A percentile compares a stretch with the other conserved stretches of the same genome.
phyloP scores from a whole-genome alignment of 352 stramenopile genomes.

The Thalassiosira pacifica region DNA sequence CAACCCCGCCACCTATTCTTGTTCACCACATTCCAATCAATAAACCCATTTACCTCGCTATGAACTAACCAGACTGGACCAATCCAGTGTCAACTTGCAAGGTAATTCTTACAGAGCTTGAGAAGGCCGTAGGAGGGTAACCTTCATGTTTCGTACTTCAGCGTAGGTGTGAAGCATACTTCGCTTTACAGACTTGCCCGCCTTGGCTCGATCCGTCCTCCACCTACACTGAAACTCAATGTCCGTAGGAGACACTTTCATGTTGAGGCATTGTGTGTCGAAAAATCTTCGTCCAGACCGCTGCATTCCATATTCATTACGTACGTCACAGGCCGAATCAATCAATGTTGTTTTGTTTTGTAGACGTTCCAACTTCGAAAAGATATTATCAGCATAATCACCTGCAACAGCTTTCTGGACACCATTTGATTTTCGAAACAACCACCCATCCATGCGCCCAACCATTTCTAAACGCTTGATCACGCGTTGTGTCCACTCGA shows the following conservation, averaged over 20 bases:
- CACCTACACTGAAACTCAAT: not conserved
- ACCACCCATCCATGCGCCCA: not conserved
- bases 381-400: not conserved
- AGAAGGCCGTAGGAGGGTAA: not conserved
- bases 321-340: not conserved
- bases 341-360: not conserved
- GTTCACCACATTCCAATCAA: too few species aligned
- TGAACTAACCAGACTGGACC: too few species aligned
- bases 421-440: not conserved
- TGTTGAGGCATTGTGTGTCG: not conserved
- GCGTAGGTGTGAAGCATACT: not conserved
- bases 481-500: constrained; percentile 13
- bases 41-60: too few species aligned
- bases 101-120: too few species aligned
- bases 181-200: not conserved
- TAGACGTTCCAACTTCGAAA: constrained; percentile 1
- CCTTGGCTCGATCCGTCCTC: not conserved
- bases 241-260: not conserved
- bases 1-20: too few species aligned
- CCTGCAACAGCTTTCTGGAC: not conserved
- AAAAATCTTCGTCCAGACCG: not conserved
- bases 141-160: not conserved
- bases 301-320: not conserved
- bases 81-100: too few species aligned
- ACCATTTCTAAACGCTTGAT: not conserved